A percentile compares a stretch with the other conserved stretches of the same genome.
Evolutionary conservation across 495 filamentous ascomycete genomes (phyloP).

Genomic region (Darksidea phi): DNA sequence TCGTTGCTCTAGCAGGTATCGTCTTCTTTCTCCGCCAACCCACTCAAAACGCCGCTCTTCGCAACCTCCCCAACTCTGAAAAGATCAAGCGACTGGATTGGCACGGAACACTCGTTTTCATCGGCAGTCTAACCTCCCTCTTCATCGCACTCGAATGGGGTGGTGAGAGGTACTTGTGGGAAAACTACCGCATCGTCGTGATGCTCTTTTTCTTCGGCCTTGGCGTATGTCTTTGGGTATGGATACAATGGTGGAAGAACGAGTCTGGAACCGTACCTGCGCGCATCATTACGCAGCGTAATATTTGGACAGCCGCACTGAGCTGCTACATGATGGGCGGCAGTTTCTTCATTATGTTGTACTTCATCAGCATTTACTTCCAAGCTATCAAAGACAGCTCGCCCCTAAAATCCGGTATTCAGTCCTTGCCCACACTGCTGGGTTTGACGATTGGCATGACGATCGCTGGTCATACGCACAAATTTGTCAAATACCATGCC

Average conservation of each 20-base stretch:
- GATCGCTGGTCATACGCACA: slow-evolving; percentile 60
- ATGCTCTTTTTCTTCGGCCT: slow-evolving; percentile 46
- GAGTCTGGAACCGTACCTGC: slow-evolving; percentile 29
- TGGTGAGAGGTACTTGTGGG: slow-evolving; percentile 36
- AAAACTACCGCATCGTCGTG: slow-evolving; percentile 47
- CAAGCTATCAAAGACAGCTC: slow-evolving; percentile 29
- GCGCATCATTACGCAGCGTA: slow-evolving; percentile 25
- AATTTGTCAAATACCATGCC: slow-evolving; percentile 69
- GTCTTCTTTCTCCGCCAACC: slow-evolving; percentile 48
- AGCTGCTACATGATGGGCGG: slow-evolving; percentile 25
- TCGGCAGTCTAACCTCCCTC: slow-evolving; percentile 30
- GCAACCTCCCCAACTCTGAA: slow-evolving; percentile 37
- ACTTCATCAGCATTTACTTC: slow-evolving; percentile 43
- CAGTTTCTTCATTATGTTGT: slow-evolving; percentile 30
- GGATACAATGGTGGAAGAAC: slow-evolving; percentile 21
- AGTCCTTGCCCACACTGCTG: slow-evolving; percentile 31
- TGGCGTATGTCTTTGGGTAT: slow-evolving; percentile 25
- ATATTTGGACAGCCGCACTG: slow-evolving; percentile 41
- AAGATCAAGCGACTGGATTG: slow-evolving; percentile 37
- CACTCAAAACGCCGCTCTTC: slow-evolving; percentile 37
- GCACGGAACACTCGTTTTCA: slow-evolving; percentile 32
- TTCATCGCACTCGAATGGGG: slow-evolving; percentile 40
- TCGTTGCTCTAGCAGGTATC: slow-evolving; percentile 41
- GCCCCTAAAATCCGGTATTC: slow-evolving; percentile 35
- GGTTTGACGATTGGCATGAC: slow-evolving; percentile 60